Evolutionary conservation across 2,329 filamentous ascomycete genomes (phyloP).

Genomic region (Botrytis medusae): DNA sequence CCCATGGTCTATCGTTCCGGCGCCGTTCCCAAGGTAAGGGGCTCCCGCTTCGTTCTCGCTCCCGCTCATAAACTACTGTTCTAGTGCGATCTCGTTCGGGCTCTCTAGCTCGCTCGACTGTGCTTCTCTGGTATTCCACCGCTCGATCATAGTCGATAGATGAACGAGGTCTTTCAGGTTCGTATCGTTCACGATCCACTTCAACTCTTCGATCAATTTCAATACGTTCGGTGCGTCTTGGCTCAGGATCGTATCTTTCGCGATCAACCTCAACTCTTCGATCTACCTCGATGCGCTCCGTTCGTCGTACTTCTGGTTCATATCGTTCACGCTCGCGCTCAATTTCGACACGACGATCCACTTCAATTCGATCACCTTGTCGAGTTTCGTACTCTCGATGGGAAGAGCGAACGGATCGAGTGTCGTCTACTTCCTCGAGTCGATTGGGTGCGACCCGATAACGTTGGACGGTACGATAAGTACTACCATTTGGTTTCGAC

Average conservation of each 20-base stretch:
- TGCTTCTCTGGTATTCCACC: slow-evolving; percentile 25
- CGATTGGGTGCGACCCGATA: slow-evolving; percentile 38
- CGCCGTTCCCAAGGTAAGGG: slow-evolving; percentile 39
- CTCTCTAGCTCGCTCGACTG: slow-evolving; percentile 41
- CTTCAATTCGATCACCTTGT: slow-evolving; percentile 36
- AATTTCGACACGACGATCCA: slow-evolving; percentile 38
- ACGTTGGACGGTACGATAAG: slow-evolving; percentile 39
- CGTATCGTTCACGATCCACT: slow-evolving; percentile 25
- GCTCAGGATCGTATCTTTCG: slow-evolving; percentile 1
- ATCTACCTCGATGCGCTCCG: slow-evolving; percentile 18
- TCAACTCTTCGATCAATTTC: slow-evolving; percentile 38
- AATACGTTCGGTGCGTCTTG: slow-evolving; percentile 30
- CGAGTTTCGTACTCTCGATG: slow-evolving; percentile 32
- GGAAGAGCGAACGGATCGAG: slow-evolving; percentile 32
- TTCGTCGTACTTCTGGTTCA: neutral
- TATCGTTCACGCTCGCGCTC: slow-evolving; percentile 20
- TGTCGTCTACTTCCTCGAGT: slow-evolving; percentile 37
- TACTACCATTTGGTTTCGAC: slow-evolving; percentile 24
- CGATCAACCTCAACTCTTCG: slow-evolving; percentile 18
- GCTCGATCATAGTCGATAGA: slow-evolving; percentile 31
- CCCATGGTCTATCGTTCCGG: slow-evolving; percentile 31
- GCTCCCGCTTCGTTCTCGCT: slow-evolving; percentile 34
- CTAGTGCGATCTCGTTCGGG: slow-evolving; percentile 38
- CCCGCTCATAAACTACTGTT: slow-evolving; percentile 43
- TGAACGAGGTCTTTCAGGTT: slow-evolving; percentile 36